Base-by-base conservation (phyloP, 2,329 filamentous ascomycete species). In the Fusarium sp. region DNA sequence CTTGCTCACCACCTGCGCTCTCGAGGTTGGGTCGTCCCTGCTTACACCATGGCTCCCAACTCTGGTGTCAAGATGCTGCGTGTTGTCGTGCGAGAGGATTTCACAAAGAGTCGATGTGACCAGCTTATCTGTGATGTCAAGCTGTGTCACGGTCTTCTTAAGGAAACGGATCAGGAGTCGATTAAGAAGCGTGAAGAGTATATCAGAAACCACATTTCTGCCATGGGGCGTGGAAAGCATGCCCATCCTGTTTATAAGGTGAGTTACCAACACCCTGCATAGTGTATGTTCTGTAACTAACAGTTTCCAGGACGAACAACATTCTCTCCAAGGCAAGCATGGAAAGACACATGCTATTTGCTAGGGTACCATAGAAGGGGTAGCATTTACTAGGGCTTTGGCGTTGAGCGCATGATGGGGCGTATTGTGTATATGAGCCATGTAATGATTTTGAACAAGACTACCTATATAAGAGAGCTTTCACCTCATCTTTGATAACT, bases 21-120 rank as follows among this genome's bases (percentile, higher is more conserved):
- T 69, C 89, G 94, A 34, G 93, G 93, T 45, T 98, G 95, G 95
- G 92, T 98, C 30, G 93, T 98, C 0, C 95, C 95, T 0, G 95
- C 95, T 0, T 98, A 98, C 82, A 98, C 94, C 41, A 98, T 98
- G 95, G 95, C 95, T 1, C 94, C 94, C 20, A 87, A 97, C 78
- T 94, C 93, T 20, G 84, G 89, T 69, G 86, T 98, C 76, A 97
- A 97, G 86, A 91, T 98, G 87, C 89, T 98, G 84, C 90, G 95
- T 40, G 89, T 98, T 7, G 95, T 98, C 1, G 93, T 98, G 7
- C 89, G 95, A 53, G 95, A 98, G 81, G 95, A 98, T 81, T 98
- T 98, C 74, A 92, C 89, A 48, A 90, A 92, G 79, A 89, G 86
- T 72, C 87, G 94, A 41, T 97, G 93, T 76, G 94, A 98, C 77